Base-by-base conservation (phyloP, 257 asterid genomes). In the Ehretia macrophylla region DNA sequence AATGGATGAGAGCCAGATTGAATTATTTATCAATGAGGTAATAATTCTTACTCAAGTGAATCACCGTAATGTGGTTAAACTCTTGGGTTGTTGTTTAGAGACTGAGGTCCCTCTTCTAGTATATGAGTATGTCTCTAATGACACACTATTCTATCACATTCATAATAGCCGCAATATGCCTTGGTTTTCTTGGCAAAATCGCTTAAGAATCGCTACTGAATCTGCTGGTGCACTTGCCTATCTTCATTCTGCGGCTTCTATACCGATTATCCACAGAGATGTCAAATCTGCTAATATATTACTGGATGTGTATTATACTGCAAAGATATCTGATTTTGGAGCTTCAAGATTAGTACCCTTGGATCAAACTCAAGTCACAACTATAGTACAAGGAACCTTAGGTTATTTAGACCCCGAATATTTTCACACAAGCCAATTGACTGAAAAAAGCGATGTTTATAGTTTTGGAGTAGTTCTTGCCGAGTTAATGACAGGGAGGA, bases 21-120 rank as follows among this genome's bases (percentile, higher is more conserved):
- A 83, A 55, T 77, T 72, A 62, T 86, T 86, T 77, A 83, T 86
- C 50, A 86, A 85, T 38, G 95, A 81, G 72, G 83, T 85, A 18
- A 58, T 79, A n/a, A 81, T 86, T 56, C 64, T 83, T 52, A 75
- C 95, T 17, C 85, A 83, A 45, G 59, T 86, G 39, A 81, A 81
- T 40, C 92, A 83, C 16, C 47, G 89, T 12, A 79, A 83, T 1
- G 87, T 83, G 0, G 91, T 85, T 23, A 85, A 74, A 21, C 74
- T 85, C 23, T 51, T 85, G 9, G 91, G 86, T 16, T 81, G 85
- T 53, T 85, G 91, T 67, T 32, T 81, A 59, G 89, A 86, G n/a
- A 73, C 85, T 0, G 81, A 81, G 51, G 83, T 78, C 4, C 87
- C 94, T 40, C 19, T 80, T 14, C 19, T 80, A 0, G 82, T 85